A percentile compares a stretch with the other conserved stretches of the same genome.
Evolutionary conservation across 805 yeast genomes (phyloP).

Genomic region (Tetrapisispora taiwanensis): DNA sequence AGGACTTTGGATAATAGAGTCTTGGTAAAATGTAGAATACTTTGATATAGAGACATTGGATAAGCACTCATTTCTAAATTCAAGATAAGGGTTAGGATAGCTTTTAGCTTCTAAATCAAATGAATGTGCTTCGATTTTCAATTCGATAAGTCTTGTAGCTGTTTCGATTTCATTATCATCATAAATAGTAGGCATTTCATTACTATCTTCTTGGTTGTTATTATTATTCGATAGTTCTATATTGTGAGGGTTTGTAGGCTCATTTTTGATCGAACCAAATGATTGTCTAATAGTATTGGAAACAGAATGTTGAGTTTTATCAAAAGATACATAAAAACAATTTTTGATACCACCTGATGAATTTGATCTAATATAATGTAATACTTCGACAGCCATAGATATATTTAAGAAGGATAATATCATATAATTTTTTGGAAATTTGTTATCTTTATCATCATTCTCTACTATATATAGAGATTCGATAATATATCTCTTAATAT

Average conservation of each 20-base stretch:
- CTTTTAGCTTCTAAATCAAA: not conserved
- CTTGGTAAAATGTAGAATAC: not conserved
- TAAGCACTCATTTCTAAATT: not conserved
- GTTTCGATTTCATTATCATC: not conserved
- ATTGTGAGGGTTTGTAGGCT: not conserved
- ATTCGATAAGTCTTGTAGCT: not conserved
- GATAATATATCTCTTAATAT: conserved; percentile 19
- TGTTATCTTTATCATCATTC: conserved; percentile 5
- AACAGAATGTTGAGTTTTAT: not conserved
- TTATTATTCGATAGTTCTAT: not conserved
- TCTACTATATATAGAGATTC: conserved; percentile 20
- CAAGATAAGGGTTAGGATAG: not conserved
- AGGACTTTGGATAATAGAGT: not conserved
- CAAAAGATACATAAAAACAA: conserved; percentile 6
- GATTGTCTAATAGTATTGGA: conserved; percentile 2
- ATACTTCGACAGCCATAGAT: conserved; percentile 20
- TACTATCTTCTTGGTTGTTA: not conserved
- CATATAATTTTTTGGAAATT: conserved; percentile 15
- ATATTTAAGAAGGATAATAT: conserved; percentile 21
- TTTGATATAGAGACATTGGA: not conserved
- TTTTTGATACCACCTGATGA: conserved; percentile 6
- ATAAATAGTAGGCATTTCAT: not conserved
- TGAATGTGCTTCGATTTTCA: not conserved
- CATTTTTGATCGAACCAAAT: not conserved
- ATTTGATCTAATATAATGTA: conserved; percentile 11